Evolutionary conservation across 2,329 filamentous ascomycete species (phyloP).

Genomic region (Colletotrichum orchidophilum): DNA sequence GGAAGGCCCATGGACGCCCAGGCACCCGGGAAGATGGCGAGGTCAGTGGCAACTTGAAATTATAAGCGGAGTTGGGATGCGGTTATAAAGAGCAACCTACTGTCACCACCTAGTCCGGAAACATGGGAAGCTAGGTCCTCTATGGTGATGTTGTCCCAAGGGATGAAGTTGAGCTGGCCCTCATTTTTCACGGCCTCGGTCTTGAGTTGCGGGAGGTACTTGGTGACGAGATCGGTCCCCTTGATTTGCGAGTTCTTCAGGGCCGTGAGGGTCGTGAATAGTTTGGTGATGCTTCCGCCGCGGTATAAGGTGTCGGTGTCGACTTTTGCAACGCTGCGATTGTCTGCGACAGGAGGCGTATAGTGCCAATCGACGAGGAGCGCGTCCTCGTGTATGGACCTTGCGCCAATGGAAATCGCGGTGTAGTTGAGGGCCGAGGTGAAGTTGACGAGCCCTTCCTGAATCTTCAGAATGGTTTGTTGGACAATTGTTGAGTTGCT

Average conservation of each 20-base stretch:
- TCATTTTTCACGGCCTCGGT: neutral
- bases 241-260: conserved; percentile 41
- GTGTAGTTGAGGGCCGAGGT: conserved; percentile 41
- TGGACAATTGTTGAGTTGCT: conserved; percentile 12
- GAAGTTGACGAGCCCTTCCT: neutral
- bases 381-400: conserved; percentile 51
- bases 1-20: conserved; percentile 27
- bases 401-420: conserved; percentile 50
- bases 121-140: conserved; percentile 35
- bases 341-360: conserved; percentile 44
- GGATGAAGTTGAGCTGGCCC: neutral
- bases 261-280: conserved; percentile 49
- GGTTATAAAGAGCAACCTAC: conserved; percentile 15
- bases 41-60: conserved; percentile 18
- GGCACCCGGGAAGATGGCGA: conserved; percentile 18
- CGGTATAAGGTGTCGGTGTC: conserved; percentile 53
- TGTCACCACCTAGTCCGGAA: conserved; percentile 32
- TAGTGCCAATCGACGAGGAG: conserved; percentile 51
- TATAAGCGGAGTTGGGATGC: neutral
- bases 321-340: conserved; percentile 38
- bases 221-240: conserved; percentile 41
- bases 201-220: conserved; percentile 36
- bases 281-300: conserved; percentile 52
- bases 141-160: conserved; percentile 35
- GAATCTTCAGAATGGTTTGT: neutral